Percentiles rank a stretch among this genome's conserved stretches.
phyloP scores from a whole-genome alignment of 2,329 filamentous ascomycete species.

The Hortaea werneckii region DNA sequence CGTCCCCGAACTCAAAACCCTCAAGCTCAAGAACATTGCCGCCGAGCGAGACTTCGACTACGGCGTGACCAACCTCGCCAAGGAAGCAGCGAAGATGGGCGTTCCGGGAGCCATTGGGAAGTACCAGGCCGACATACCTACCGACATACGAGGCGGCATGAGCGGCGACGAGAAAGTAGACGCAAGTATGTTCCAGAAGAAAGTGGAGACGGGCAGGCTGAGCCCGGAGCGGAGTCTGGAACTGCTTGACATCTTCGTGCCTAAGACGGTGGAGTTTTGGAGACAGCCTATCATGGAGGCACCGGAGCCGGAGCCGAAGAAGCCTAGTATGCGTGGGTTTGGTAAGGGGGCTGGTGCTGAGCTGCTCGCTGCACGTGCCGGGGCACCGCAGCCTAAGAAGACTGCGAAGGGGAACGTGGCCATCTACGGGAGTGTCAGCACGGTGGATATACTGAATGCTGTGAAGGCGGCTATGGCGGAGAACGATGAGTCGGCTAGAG shows the following conservation, averaged over 20 bases:
- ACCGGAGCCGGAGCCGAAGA: slow-evolving; percentile 14
- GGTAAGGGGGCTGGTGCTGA: slow-evolving; percentile 19
- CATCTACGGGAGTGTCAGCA: slow-evolving; percentile 48
- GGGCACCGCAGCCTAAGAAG: slow-evolving; percentile 5
- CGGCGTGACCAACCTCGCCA: slow-evolving; percentile 4
- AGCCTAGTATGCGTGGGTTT: slow-evolving; percentile 4
- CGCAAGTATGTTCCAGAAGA: slow-evolving; percentile 11
- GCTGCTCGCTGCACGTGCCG: slow-evolving; percentile 18
- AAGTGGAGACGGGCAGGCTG: slow-evolving; percentile 29
- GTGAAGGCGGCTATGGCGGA: slow-evolving; percentile 40
- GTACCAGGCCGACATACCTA: not conserved
- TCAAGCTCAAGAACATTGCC: slow-evolving; percentile 34
- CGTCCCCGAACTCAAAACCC: slow-evolving; percentile 32
- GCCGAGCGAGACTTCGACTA: slow-evolving; percentile 40
- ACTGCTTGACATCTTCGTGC: slow-evolving; percentile 39
- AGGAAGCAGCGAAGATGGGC: not conserved
- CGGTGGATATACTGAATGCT: slow-evolving; percentile 39
- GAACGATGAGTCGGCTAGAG: slow-evolving; percentile 41
- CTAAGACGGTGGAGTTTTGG: slow-evolving; percentile 38
- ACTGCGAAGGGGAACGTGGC: slow-evolving; percentile 16
- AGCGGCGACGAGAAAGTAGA: slow-evolving; percentile 4
- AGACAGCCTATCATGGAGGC: slow-evolving; percentile 33
- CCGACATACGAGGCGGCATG: not conserved
- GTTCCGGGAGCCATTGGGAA: not conserved
- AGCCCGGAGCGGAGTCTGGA: slow-evolving; percentile 35